These are phyloP conservation scores for Vitis hybrid DNA, from an alignment of 177 flowering plant species.

Conservation along the genomic window DNA sequence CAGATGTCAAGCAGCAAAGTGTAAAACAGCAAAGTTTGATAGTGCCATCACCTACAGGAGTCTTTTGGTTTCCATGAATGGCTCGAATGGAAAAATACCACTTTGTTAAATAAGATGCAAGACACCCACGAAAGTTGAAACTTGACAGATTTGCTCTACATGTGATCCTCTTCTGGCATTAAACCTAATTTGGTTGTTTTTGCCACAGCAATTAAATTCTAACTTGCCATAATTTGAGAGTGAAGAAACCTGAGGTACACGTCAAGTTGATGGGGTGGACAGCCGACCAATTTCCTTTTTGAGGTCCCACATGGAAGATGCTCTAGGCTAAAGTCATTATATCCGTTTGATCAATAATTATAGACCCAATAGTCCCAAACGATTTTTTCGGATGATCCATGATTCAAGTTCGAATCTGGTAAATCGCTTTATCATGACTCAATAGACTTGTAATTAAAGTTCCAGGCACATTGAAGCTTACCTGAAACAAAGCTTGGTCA, in stretches of 20 bases:
- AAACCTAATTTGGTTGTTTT: slow-evolving; percentile 14
- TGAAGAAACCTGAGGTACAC: slow-evolving; percentile 17
- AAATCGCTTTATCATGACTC: too few species aligned
- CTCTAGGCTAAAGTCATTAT: neutral
- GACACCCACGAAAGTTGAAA: neutral
- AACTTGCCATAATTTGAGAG: slow-evolving; percentile 22
- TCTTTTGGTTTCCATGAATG: neutral
- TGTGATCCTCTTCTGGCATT: slow-evolving; percentile 15
- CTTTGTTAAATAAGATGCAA: neutral
- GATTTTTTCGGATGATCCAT: neutral
- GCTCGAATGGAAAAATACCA: neutral
- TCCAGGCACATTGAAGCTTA: too few species aligned
- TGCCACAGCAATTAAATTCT: slow-evolving; percentile 11
- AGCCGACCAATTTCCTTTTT: slow-evolving; percentile 15
- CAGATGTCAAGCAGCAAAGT: neutral
- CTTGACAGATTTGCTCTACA: slow-evolving; percentile 8
- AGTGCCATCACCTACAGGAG: neutral
- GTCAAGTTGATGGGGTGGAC: slow-evolving; percentile 25
- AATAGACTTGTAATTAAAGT: too few species aligned
- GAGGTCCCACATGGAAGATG: slow-evolving; percentile 15
- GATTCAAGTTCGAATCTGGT: neutral
- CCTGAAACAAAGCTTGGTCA: too few species aligned
- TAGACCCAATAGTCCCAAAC: neutral
- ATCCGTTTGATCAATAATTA: neutral
- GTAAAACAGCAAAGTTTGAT: neutral